phyloP scores from a whole-genome alignment of 2,329 filamentous ascomycete genomes.

The Beauveria rudraprayagi region DNA sequence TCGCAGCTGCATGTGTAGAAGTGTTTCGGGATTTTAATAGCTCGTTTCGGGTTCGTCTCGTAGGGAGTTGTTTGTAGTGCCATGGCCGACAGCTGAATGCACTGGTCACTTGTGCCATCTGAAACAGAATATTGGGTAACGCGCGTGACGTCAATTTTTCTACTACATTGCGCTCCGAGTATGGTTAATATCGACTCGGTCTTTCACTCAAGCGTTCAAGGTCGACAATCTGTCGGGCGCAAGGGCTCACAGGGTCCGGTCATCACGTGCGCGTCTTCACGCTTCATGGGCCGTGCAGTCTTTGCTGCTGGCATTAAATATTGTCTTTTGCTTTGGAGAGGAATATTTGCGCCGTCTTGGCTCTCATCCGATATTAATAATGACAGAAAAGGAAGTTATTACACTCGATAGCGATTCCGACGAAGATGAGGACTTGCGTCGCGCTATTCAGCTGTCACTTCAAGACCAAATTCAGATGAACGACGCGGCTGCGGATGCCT shows the following conservation, averaged over 20 bases:
- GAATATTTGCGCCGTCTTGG: background rate
- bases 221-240: background rate
- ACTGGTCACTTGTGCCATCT: background rate
- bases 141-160: background rate
- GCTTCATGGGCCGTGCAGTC: background rate
- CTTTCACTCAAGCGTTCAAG: background rate
- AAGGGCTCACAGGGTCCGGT: background rate
- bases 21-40: background rate
- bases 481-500: conserved; percentile 1
- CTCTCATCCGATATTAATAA: background rate
- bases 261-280: conserved; percentile 5
- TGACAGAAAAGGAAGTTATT: conserved; percentile 19
- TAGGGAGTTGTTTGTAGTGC: background rate
- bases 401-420: conserved; percentile 29
- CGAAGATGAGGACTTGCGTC: conserved; percentile 52
- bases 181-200: background rate
- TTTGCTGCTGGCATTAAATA: background rate
- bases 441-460: conserved; percentile 53
- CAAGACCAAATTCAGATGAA: conserved; percentile 18
- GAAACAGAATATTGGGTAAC: background rate
- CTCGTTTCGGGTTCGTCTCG: background rate
- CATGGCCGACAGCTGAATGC: background rate
- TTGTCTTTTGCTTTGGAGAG: background rate
- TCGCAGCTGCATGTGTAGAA: too few relatives aligned
- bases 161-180: too few relatives aligned